Percentiles rank a stretch among this genome's conserved stretches.
Conservation (phyloP, 257 asterid genomes). For the Eucommia ulmoides region DNA sequence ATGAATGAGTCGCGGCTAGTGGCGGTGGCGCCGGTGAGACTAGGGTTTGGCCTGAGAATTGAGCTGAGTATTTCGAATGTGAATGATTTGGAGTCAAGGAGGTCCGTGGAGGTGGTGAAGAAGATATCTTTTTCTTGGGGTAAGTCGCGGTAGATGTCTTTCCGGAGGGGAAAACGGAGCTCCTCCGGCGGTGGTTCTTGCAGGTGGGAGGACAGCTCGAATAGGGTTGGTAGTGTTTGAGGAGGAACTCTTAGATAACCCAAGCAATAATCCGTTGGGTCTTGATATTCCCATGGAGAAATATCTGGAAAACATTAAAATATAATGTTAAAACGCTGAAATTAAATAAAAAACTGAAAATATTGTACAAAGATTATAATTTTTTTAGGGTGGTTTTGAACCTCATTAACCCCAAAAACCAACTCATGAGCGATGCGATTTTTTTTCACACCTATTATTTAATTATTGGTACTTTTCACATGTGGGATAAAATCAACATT, state of each 20-base stretch:
- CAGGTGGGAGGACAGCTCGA: slow-evolving; percentile 35
- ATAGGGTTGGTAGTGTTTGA: slow-evolving; percentile 20
- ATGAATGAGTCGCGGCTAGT: slow-evolving; percentile 24
- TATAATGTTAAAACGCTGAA: too few relatives aligned
- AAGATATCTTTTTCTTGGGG: slow-evolving; percentile 38
- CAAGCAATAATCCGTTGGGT: slow-evolving; percentile 29
- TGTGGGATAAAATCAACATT: too few relatives aligned
- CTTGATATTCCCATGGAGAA: slow-evolving; percentile 32
- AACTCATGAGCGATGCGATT: too few relatives aligned
- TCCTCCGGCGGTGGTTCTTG: slow-evolving; percentile 44
- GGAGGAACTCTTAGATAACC: slow-evolving; percentile 32
- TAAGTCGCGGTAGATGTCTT: slow-evolving; percentile 29
- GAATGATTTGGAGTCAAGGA: slow-evolving; percentile 23
- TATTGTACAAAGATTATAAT: too few relatives aligned
- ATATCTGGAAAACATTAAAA: slow-evolving; percentile 22
- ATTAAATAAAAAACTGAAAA: too few relatives aligned
- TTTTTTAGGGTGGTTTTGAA: too few relatives aligned
- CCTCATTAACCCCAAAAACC: too few relatives aligned
- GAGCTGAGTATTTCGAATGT: slow-evolving; percentile 20
- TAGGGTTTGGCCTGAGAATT: slow-evolving; percentile 24
- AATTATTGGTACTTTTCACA: too few relatives aligned
- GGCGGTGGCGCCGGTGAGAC: slow-evolving; percentile 13
- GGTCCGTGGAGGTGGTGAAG: slow-evolving; percentile 21
- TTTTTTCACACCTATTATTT: too few relatives aligned
- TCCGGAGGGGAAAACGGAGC: slow-evolving; percentile 28